Base-by-base conservation (phyloP, 768 basidiomycete genomes). In the Hypholoma sublateritium region DNA sequence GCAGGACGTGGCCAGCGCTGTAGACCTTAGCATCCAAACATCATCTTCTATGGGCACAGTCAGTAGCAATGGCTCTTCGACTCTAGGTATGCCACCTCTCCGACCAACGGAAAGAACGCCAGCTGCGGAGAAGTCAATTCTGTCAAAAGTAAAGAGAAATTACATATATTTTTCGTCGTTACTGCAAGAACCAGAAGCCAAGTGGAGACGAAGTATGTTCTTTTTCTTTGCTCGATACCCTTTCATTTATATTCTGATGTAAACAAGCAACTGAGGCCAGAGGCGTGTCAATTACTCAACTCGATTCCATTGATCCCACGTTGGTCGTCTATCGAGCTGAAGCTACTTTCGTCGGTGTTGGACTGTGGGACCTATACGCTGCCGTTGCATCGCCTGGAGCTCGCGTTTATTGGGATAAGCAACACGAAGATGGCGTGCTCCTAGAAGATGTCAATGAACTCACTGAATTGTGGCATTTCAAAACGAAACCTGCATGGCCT, bases 121-220 rank as follows among this genome's bases (percentile, higher is more conserved):
- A 5, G 82, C 82, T 1, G 88, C 84, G 5, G 88, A 93, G 60
- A 93, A 94, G 69, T 85, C 88, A 3, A 89, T 98, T n/a, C 67
- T 91, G 14, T 86, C 91, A 5, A 80, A 94, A 60, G 91, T 98
- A 19, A 84, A 87, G 66, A 80, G 97, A 58, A 96, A 92, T 69
- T 99, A 99, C 65, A 98, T 98, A 52, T 98, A 98, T 72, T 98
- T 99, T 70, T 95, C 95, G 1, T 97, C 95, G 0, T 76, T 99
- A 47, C 72, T 99, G 48, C 97, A 98, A 71, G 96, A 98, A 65
- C 97, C 97, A 0, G 95, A 98, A 70, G 93, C 94, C 3, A 99
- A 99, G 71, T 99, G 96, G 96, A 87, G 87, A 67, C 80, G 87
- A 66, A 91, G 91, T 93, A 70, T 65, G 87, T 62, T 39, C n/a